Evolutionary conservation across 1,284 basidiomycete species (phyloP).

Genomic region (Chondrostereum purpureum): DNA sequence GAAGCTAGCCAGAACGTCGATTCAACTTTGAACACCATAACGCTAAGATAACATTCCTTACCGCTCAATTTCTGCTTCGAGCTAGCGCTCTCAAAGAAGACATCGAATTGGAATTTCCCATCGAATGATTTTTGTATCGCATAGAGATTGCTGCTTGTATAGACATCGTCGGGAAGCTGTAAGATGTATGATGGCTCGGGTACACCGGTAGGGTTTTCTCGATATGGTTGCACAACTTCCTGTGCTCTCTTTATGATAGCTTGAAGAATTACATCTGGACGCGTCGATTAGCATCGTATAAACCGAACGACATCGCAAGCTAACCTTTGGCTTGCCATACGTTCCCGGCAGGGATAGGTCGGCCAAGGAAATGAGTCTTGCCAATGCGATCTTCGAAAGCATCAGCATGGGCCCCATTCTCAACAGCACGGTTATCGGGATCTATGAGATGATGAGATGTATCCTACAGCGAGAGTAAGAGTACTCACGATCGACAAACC

Average conservation of each 20-base stretch:
- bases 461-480: slow-evolving; percentile 1
- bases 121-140: slow-evolving; percentile 84
- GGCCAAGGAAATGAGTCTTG: slow-evolving; percentile 70
- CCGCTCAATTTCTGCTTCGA: slow-evolving; percentile 54
- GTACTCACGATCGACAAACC: slow-evolving; percentile 68
- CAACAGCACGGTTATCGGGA: slow-evolving; percentile 49
- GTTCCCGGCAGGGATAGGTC: slow-evolving; percentile 53
- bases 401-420: slow-evolving; percentile 46
- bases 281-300: neutral
- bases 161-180: slow-evolving; percentile 69
- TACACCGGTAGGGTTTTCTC: slow-evolving; percentile 36
- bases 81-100: slow-evolving; percentile 75
- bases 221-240: slow-evolving; percentile 48
- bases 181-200: slow-evolving; percentile 81
- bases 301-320: slow-evolving; percentile 5
- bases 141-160: slow-evolving; percentile 71
- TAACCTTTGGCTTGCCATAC: slow-evolving; percentile 84
- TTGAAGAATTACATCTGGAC: slow-evolving; percentile 59
- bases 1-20: slow-evolving; percentile 33
- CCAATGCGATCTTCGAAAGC: slow-evolving; percentile 60
- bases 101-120: slow-evolving; percentile 80
- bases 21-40: slow-evolving; percentile 12
- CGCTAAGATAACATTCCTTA: slow-evolving; percentile 29
- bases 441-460: slow-evolving; percentile 29
- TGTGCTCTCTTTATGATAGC: slow-evolving; percentile 57